Evolutionary conservation across 2,329 filamentous ascomycete genomes (phyloP).

Genomic region (Nemania sp.): DNA sequence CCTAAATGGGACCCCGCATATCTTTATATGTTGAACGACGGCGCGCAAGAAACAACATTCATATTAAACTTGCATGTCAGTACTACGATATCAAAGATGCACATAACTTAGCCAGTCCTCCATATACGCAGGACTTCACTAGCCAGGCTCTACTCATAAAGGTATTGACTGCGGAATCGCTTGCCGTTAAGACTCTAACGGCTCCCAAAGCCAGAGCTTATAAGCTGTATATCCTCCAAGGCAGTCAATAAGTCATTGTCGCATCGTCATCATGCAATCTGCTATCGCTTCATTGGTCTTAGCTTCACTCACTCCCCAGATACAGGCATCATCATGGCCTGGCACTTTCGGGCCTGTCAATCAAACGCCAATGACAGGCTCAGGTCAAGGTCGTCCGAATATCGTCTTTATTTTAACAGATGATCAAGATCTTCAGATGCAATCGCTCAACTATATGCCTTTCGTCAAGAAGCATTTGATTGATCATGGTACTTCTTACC

Average conservation of each 20-base stretch:
- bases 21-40: not conserved
- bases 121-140: not conserved
- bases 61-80: not conserved
- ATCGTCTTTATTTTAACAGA: constrained; percentile 71
- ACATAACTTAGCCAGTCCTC: too few species aligned
- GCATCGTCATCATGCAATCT: not conserved
- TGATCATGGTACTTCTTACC: constrained; percentile 62
- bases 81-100: not conserved
- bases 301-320: not conserved
- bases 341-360: constrained; percentile 23
- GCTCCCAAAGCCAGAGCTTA: not conserved
- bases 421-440: constrained; percentile 67
- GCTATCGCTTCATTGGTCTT: constrained; percentile 1
- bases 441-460: constrained; percentile 66
- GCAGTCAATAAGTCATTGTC: not conserved
- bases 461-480: constrained; percentile 59
- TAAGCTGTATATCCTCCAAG: too few species aligned
- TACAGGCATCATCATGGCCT: constrained; percentile 17
- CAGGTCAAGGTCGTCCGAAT: constrained; percentile 48
- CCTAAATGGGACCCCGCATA: constrained; percentile 7
- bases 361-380: constrained; percentile 27
- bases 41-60: not conserved
- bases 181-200: not conserved
- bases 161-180: too few species aligned
- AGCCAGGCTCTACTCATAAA: too few species aligned